Percentiles rank a stretch among this genome's conserved stretches.
Conservation (phyloP, 495 filamentous ascomycete species). For the Lasiosphaeriaceae sp. region DNA sequence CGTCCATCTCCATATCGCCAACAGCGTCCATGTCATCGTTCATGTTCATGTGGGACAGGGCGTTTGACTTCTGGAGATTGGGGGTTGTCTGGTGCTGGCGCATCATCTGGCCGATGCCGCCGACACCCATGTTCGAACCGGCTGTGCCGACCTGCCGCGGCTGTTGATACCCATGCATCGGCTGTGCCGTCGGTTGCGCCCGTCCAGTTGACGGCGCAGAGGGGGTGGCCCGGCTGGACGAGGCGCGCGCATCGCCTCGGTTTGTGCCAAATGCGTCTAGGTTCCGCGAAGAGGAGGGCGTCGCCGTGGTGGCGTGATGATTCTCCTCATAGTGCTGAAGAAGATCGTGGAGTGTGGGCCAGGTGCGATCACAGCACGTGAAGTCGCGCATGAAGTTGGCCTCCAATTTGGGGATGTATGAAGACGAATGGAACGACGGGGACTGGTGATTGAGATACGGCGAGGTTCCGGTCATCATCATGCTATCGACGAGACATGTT, state of each 20-base stretch:
- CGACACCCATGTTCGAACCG: conserved; percentile 29
- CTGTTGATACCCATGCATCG: conserved; percentile 36
- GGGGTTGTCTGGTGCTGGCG: conserved; percentile 36
- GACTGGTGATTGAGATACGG: conserved; percentile 81
- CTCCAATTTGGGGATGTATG: conserved; percentile 95
- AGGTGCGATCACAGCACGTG: conserved; percentile 80
- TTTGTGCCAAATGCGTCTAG: conserved; percentile 21
- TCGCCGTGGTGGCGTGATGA: conserved; percentile 54
- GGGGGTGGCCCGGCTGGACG: conserved; percentile 24
- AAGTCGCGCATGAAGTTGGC: conserved; percentile 97
- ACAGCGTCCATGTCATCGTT: conserved; percentile 78
- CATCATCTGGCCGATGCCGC: conserved; percentile 45
- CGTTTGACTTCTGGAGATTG: conserved; percentile 25
- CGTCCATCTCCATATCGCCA: conserved; percentile 97
- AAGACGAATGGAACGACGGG: conserved; percentile 94
- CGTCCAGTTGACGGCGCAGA: conserved; percentile 17
- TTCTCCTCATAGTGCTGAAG: conserved; percentile 94
- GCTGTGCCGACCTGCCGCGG: conserved; percentile 30
- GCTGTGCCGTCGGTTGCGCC: conserved; percentile 22
- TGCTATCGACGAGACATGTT: conserved; percentile 50
- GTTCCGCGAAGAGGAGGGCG: conserved; percentile 25
- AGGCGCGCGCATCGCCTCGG: conserved; percentile 15
- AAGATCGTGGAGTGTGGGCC: conserved; percentile 89
- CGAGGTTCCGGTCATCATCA: conserved; percentile 94
- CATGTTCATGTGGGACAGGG: conserved; percentile 38